Conservation (phyloP, 192 early-diverging fungal genomes). For the Podila minutissima region DNA sequence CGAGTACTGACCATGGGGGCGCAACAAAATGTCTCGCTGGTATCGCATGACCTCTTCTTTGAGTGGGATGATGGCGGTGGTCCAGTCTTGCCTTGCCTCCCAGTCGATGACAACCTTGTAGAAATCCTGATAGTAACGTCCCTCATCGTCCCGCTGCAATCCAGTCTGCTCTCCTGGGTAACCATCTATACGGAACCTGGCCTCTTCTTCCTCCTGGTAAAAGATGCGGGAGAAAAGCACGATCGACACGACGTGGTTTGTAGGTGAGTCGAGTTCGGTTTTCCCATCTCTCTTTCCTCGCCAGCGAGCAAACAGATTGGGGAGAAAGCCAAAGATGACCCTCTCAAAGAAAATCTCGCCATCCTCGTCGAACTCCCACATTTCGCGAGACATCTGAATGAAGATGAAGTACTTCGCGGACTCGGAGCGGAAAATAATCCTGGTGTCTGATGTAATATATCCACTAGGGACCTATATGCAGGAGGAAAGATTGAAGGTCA, state of each 20-base stretch:
- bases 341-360: conserved; percentile 96
- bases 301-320: conserved; percentile 91
- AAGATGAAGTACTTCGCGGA: conserved; percentile 95
- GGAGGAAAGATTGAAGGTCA: neutral
- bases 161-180: conserved; percentile 42
- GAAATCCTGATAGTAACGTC: conserved; percentile 87
- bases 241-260: conserved; percentile 96
- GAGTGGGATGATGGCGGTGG: conserved; percentile 65
- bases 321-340: conserved; percentile 88
- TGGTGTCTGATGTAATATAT: conserved; percentile 81
- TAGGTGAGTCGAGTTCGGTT: conserved; percentile 55
- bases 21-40: conserved; percentile 72
- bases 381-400: conserved; percentile 96
- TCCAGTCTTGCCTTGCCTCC: conserved; percentile 86
- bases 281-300: conserved; percentile 58
- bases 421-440: conserved; percentile 91
- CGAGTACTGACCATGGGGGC: conserved; percentile 54
- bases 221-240: conserved; percentile 93
- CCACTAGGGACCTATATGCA: conserved; percentile 74
- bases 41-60: conserved; percentile 84
- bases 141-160: conserved; percentile 59
- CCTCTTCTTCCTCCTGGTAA: conserved; percentile 67
- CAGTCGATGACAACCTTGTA: conserved; percentile 96
- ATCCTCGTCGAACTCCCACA: conserved; percentile 99
- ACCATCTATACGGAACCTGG: conserved; percentile 24